Conservation (phyloP, 2,329 filamentous ascomycete genomes). For the Colletotrichum destructivum region DNA sequence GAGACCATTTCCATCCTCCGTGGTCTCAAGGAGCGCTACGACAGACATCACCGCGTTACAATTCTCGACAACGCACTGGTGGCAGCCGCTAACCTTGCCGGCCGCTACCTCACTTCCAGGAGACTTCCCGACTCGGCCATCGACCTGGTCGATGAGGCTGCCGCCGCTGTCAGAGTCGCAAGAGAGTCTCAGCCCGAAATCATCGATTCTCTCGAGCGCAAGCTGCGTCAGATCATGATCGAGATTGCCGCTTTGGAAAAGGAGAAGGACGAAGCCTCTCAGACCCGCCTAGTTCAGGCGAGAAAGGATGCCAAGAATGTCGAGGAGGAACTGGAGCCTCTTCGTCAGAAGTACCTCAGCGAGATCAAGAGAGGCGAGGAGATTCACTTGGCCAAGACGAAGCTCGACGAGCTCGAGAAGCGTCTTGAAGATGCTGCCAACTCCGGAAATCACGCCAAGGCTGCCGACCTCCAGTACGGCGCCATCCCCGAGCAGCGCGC, state of each 20-base stretch:
- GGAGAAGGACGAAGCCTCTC: conserved; percentile 95
- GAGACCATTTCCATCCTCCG: conserved; percentile 99
- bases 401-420: conserved; percentile 91
- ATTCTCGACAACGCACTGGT: conserved; percentile 96
- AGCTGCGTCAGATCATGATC: conserved; percentile 91
- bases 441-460: conserved; percentile 85
- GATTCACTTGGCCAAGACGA: conserved; percentile 94
- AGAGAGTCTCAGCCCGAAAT: conserved; percentile 97
- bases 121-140: conserved; percentile 97
- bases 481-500: conserved; percentile 93
- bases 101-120: conserved; percentile 91
- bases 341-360: conserved; percentile 95
- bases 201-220: conserved; percentile 93
- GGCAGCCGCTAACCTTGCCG: conserved; percentile 89
- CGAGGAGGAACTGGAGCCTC: conserved; percentile 90
- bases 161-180: conserved; percentile 94
- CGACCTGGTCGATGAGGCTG: conserved; percentile 95
- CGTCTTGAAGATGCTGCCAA: conserved; percentile 96
- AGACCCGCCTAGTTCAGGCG: conserved; percentile 84
- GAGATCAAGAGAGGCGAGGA: conserved; percentile 93
- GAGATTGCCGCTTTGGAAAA: conserved; percentile 96
- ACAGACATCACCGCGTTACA: conserved; percentile 97
- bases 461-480: conserved; percentile 96
- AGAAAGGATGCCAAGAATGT: conserved; percentile 95
- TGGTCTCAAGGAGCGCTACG: conserved; percentile 97